Percentiles rank a stretch among this genome's conserved stretches.
These are phyloP conservation scores for Cyclostephanos tholiformis DNA, from an alignment of 108 stramenopile genomes.

Conservation along the genomic window DNA sequence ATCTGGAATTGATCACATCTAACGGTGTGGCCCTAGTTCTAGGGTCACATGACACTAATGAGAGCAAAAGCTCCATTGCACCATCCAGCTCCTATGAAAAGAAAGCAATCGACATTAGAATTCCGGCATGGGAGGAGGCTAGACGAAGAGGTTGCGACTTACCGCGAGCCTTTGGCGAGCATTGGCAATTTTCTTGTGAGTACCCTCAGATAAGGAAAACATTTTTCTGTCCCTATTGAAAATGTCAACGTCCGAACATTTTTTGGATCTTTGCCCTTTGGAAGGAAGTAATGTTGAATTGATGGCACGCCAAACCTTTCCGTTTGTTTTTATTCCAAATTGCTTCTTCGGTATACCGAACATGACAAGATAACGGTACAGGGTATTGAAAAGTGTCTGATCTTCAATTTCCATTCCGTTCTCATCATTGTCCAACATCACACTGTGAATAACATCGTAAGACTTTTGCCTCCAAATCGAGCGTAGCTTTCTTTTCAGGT, in stretches of 20 bases:
- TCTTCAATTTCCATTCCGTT: slow-evolving; percentile 79
- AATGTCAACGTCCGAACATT: slow-evolving; percentile 46
- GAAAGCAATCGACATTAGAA: slow-evolving; percentile 6
- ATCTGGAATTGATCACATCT: slow-evolving; percentile 78
- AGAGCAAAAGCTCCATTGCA: slow-evolving; percentile 78
- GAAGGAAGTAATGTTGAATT: slow-evolving; percentile 23
- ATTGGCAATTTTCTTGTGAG: slow-evolving; percentile 60
- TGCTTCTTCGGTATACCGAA: slow-evolving; percentile 81
- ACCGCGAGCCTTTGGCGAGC: slow-evolving; percentile 61
- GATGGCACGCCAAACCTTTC: slow-evolving; percentile 79
- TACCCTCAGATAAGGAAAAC: slow-evolving; percentile 68
- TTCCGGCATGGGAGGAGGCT: not conserved
- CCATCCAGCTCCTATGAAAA: slow-evolving; percentile 60
- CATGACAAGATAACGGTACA: slow-evolving; percentile 92
- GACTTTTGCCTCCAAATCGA: slow-evolving; percentile 82
- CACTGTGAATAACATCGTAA: slow-evolving; percentile 69
- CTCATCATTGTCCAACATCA: slow-evolving; percentile 80
- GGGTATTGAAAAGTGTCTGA: slow-evolving; percentile 88
- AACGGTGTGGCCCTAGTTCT: slow-evolving; percentile 61
- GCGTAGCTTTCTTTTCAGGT: slow-evolving; percentile 61
- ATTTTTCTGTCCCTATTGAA: slow-evolving; percentile 60
- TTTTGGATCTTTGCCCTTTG: slow-evolving; percentile 19
- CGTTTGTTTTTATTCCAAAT: slow-evolving; percentile 41
- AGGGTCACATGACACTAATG: slow-evolving; percentile 75
- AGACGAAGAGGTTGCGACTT: not conserved